A percentile compares a stretch with the other conserved stretches of the same genome.
These are phyloP conservation scores for Fusarium subglutinans DNA, from an alignment of 2,329 filamentous ascomycete species.

Conservation along the genomic window DNA sequence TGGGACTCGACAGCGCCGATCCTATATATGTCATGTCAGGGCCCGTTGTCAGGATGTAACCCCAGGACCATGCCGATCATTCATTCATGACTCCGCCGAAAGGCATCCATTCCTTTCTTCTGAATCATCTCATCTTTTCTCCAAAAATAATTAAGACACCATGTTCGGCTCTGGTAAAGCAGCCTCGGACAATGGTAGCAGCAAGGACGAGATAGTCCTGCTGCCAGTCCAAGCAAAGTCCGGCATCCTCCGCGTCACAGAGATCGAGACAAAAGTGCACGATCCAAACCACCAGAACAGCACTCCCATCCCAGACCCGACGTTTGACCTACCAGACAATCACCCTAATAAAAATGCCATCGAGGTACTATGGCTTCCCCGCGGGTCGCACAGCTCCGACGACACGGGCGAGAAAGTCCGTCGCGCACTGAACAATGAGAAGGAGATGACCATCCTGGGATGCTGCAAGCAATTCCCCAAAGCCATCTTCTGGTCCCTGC, in stretches of 20 bases:
- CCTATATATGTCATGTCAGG: slow-evolving; percentile 19
- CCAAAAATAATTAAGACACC: not conserved
- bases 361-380: slow-evolving; percentile 34
- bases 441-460: slow-evolving; percentile 28
- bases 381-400: slow-evolving; percentile 32
- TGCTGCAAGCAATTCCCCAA: slow-evolving; percentile 33
- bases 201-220: slow-evolving; percentile 33
- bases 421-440: slow-evolving; percentile 31
- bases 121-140: not conserved
- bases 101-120: slow-evolving; percentile 32
- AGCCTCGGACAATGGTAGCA: slow-evolving; percentile 30
- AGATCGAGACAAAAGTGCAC: slow-evolving; percentile 31
- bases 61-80: slow-evolving; percentile 19
- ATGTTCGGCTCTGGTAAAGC: slow-evolving; percentile 30
- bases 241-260: slow-evolving; percentile 26
- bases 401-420: slow-evolving; percentile 32
- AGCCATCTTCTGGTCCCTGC: slow-evolving; percentile 30
- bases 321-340: slow-evolving; percentile 24
- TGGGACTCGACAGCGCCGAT: not conserved
- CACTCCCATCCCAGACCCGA: slow-evolving; percentile 5
- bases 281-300: slow-evolving; percentile 10
- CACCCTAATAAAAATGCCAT: slow-evolving; percentile 21
- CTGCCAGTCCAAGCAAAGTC: slow-evolving; percentile 23
- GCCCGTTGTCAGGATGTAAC: slow-evolving; percentile 11
- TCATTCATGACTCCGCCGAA: slow-evolving; percentile 13